Evolutionary conservation across 768 basidiomycete species (phyloP), one percentile per base, ranked within the genome.

Genomic region (Clitopilus hobsonii): DNA sequence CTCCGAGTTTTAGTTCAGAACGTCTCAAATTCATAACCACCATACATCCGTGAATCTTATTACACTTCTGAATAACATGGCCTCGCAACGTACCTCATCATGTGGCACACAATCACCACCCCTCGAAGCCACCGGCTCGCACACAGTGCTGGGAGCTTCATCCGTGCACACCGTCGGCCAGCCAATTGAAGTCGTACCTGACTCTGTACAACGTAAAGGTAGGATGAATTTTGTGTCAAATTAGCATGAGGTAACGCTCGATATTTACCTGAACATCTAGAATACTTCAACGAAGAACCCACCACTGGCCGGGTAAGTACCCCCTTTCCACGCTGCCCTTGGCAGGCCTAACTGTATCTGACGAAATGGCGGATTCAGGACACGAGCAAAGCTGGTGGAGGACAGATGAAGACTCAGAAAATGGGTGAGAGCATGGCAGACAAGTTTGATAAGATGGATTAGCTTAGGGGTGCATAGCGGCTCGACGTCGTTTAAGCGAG

Each of bases 41-140:
- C 3, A 45, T 18, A 4, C 8, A 16, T 11, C 6, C 6, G 18
- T 20, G 18, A 20, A 45, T n/a, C n/a, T n/a, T n/a, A n/a, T n/a
- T n/a, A n/a, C n/a, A n/a, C n/a, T n/a, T n/a, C n/a, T n/a, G n/a
- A n/a, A n/a, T n/a, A 45, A 45, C 41, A 2, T 18, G 18, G 11
- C 22, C 41, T 20, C n/a, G n/a, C 41, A 23, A 6, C n/a, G 41
- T 16, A 16, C 50, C 16, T 36, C 49, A 18, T 24, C 53, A 2
- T 52, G 47, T 47, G 77, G 79, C 18, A 79, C 80, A 2, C 70
- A 80, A 45, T 80, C 79, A 23, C 79, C 79, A 5, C 76, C 79
- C 24, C 73, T 78, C 28, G 74, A 77, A 64, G 72, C 71, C 6
- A 77, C 75, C 0, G 73, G 69, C 32, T 68, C 72, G 13, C 64